Base-by-base conservation (phyloP, 768 basidiomycete genomes). In the Mycena epipterygia region DNA sequence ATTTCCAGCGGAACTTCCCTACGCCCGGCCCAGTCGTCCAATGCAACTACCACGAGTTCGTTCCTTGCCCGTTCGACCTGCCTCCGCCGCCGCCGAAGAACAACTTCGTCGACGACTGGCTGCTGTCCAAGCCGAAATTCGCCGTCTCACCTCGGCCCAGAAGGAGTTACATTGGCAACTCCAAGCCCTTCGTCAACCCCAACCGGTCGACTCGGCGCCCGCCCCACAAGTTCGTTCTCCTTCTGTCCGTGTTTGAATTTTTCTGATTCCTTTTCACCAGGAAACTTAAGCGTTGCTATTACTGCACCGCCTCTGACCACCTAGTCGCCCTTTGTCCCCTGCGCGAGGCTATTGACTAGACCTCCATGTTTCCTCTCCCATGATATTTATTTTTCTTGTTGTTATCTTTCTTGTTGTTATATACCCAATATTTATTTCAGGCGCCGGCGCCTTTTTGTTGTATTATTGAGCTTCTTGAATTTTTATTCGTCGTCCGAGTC, bases 91-190 rank as follows among this genome's bases (percentile, higher is more conserved):
- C 13, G 17, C 23, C 11, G 58, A 42, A 60, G 42, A 2, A 6
- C 58, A 37, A n/a, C 17, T 60, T 33, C 39, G 29, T 44, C n/a
- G 58, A 44, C 35, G 58, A 44, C 12, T 60, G 39, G 41, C 30
- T 30, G 58, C 29, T 29, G 25, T 60, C 58, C 27, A 46, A 17
- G 41, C 41, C 27, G 58, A 60, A 30, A 42, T 60, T n/a, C 58
- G 32, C 19, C 58, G 58, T 23, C 25, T 60, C 29, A 6, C n/a
- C 17, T 3, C 9, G 21, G 58, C 39, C 5, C 58, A 60, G 41
- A 60, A 60, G 13, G 39, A 44, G 32, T 21, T 60, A 16, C n/a
- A 5, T 42, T 60, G 58, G 58, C 58, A 46, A 29, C 39, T 60
- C 35, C 58, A 60, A 37, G 14, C 30, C 25, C 42, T 60, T 19